Evolutionary conservation across 2,329 filamentous ascomycete genomes (phyloP).

Genomic region (Cryoendolithus antarcticus): DNA sequence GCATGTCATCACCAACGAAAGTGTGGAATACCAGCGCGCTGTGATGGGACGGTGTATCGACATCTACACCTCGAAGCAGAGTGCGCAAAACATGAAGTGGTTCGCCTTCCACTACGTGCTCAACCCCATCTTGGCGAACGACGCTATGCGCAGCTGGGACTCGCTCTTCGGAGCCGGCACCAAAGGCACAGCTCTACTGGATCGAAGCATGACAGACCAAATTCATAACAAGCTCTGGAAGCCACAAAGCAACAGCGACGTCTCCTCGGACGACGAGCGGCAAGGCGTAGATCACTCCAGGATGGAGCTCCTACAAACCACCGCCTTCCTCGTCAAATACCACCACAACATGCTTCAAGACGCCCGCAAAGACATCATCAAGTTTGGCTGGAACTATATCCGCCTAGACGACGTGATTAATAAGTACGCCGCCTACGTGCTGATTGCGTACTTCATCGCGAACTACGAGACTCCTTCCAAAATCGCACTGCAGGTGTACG

Average conservation of each 20-base stretch:
- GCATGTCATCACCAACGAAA: conserved; percentile 70
- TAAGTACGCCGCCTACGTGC: conserved; percentile 93
- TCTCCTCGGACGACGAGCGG: conserved; percentile 62
- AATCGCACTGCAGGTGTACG: conserved; percentile 91
- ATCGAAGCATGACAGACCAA: conserved; percentile 74
- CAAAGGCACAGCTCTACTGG: conserved; percentile 61
- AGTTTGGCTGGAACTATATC: conserved; percentile 98
- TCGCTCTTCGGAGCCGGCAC: conserved; percentile 33
- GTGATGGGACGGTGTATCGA: conserved; percentile 79
- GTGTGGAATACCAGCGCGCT: conserved; percentile 73
- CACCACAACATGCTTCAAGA: conserved; percentile 80
- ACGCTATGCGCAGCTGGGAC: conserved; percentile 75
- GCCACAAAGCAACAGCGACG: conserved; percentile 61
- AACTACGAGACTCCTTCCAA: conserved; percentile 94
- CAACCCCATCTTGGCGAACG: conserved; percentile 93
- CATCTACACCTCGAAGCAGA: conserved; percentile 65
- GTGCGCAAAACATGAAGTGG: conserved; percentile 80
- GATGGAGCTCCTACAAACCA: conserved; percentile 91
- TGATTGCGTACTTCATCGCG: conserved; percentile 95
- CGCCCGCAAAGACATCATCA: conserved; percentile 93
- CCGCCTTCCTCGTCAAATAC: conserved; percentile 90
- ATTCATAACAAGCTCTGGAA: conserved; percentile 93
- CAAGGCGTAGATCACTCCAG: conserved; percentile 90
- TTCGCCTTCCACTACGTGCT: conserved; percentile 86
- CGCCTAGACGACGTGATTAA: conserved; percentile 97